A percentile compares a stretch with the other conserved stretches of the same genome.
These are phyloP conservation scores for Aureococcus anophagefferens DNA, from an alignment of 108 stramenopile genomes.

Conservation along the genomic window DNA sequence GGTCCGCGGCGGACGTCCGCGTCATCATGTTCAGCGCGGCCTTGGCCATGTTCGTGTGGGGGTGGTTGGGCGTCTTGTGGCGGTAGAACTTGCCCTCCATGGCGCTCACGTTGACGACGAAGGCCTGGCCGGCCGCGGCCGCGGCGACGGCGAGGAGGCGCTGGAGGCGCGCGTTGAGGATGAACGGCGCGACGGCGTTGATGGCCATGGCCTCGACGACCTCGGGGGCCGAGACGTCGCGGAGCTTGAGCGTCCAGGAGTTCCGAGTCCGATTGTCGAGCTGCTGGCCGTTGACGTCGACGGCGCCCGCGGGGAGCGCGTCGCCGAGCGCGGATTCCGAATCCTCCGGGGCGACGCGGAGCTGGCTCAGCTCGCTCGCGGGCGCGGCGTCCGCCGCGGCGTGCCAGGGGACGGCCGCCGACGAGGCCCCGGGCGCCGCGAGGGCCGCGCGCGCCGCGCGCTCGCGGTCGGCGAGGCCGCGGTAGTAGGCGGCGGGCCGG, in stretches of 20 bases:
- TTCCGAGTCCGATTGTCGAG: slow-evolving; percentile 66
- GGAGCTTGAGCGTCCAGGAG: slow-evolving; percentile 78
- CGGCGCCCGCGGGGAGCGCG: background rate
- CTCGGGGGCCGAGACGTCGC: slow-evolving; percentile 45
- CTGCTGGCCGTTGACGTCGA: slow-evolving; percentile 49
- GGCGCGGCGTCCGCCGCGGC: no score
- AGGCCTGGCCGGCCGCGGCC: slow-evolving; percentile 20
- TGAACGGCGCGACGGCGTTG: slow-evolving; percentile 79
- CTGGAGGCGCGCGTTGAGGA: slow-evolving; percentile 67
- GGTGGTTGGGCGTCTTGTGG: slow-evolving; percentile 49
- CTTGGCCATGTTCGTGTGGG: slow-evolving; percentile 81
- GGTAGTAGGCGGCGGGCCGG: slow-evolving; percentile 66
- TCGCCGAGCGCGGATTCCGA: no score
- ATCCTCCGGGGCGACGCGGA: no score
- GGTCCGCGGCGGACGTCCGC: slow-evolving; percentile 66
- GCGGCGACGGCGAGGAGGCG: slow-evolving; percentile 55
- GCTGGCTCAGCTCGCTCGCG: no score
- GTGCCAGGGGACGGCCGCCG: no score
- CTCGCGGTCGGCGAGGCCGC: slow-evolving; percentile 57
- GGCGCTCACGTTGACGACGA: slow-evolving; percentile 76
- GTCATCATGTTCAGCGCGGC: slow-evolving; percentile 84
- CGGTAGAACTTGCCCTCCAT: slow-evolving; percentile 90
- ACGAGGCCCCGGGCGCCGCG: background rate
- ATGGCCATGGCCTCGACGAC: slow-evolving; percentile 79
- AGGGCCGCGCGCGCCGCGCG: slow-evolving; percentile 41